Evolutionary conservation across 495 filamentous ascomycete species (phyloP), one percentile per base, ranked within the genome.

Genomic region (Trichoderma parareesei): DNA sequence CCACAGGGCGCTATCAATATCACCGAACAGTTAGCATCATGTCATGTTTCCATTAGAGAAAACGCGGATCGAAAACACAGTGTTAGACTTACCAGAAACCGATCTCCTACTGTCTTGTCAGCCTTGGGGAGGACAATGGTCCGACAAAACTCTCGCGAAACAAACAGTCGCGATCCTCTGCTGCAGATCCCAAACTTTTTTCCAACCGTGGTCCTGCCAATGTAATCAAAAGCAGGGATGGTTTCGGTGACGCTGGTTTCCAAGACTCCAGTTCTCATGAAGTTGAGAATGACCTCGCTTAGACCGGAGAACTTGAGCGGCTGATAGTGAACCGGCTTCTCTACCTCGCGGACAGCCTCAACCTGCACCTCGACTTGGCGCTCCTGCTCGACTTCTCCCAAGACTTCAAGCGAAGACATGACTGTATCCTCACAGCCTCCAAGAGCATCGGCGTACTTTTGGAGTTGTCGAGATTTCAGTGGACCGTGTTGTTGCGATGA

Each of bases 321-420:
- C 2, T 67, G 64, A 60, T 69, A 74, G 6, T 65, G 46, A 37
- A 64, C 16, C 27, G 72, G 74, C 60, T 74, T 77, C 69, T 78
- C 70, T 18, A 81, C 68, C 49, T 82, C 78, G 18, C 81, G 76
- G 14, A 83, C 78, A 37, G 76, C 69, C 65, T 86, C 79, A n/a
- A 81, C 73, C 67, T 83, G 74, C 20, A 74, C 73, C 14, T 75
- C 75, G 1, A 82, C 74, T 55, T 82, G 78, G 16, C 79, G 72
- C 62, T 84, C 78, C 67, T 82, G 78, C 64, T 84, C 82, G 0
- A 85, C 82, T 60, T 86, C 82, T 63, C 83, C 73, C 1, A 85
- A 65, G 4, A 77, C 79, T 0, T 77, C 79, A 9, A 67, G 68
- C 37, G 77, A 72, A 1, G 79, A 72, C 0, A 77, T 75, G 7